Evolutionary conservation across 208 protist species (phyloP).

Genomic region (Borovskyia barvae): DNA sequence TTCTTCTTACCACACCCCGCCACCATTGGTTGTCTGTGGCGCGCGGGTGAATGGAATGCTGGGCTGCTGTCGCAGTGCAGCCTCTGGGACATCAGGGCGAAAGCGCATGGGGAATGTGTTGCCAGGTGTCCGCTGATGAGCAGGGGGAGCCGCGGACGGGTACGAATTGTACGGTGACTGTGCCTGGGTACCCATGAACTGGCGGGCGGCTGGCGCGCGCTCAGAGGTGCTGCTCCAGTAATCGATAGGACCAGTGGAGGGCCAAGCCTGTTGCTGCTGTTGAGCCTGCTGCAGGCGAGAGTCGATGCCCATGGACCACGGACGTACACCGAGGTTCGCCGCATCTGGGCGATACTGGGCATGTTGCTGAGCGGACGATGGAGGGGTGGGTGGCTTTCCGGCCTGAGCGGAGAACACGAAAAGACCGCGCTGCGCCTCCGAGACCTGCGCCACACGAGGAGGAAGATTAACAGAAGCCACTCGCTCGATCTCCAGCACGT

Average conservation of each 20-base stretch:
- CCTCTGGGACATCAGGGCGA: constrained; percentile 23
- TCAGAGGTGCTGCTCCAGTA: constrained; percentile 29
- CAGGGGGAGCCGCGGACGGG: constrained; percentile 15
- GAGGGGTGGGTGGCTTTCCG: constrained; percentile 42
- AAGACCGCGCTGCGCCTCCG: constrained; percentile 16
- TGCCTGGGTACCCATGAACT: constrained; percentile 25
- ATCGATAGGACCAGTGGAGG: constrained; percentile 24
- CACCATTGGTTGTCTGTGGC: constrained; percentile 26
- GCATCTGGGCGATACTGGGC: constrained; percentile 50
- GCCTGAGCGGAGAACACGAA: constrained; percentile 59
- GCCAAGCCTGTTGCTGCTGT: constrained; percentile 21
- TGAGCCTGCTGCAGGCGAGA: constrained; percentile 25
- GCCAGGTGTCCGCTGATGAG: constrained; percentile 13
- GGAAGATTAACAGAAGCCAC: constrained; percentile 46
- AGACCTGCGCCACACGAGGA: constrained; percentile 23
- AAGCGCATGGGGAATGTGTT: constrained; percentile 21
- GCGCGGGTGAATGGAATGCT: constrained; percentile 30
- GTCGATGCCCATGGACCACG: constrained; percentile 24
- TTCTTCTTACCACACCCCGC: constrained; percentile 62
- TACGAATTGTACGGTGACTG: constrained; percentile 62
- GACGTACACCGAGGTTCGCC: constrained; percentile 24
- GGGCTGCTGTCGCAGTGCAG: constrained; percentile 19
- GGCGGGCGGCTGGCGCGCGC: constrained; percentile 20
- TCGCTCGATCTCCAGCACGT: constrained; percentile 68
- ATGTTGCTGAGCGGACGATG: constrained; percentile 22